Conservation (phyloP, 2,329 filamentous ascomycete species). For the Fusarium longipes region DNA sequence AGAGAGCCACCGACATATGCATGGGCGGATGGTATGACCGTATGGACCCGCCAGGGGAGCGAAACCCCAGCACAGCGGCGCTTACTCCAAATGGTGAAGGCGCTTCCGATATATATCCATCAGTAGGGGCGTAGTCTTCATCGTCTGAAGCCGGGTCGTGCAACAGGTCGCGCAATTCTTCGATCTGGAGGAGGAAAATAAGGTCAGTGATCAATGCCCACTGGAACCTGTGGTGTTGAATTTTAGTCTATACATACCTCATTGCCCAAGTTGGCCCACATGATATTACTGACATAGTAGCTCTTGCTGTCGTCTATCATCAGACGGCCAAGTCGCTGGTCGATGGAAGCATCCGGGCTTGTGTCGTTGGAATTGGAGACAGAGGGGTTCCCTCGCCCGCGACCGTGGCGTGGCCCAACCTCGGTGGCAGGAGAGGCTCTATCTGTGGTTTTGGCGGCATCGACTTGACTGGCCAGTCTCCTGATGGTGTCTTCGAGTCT, state of each 20-base stretch:
- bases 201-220: accelerated
- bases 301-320: constrained; percentile 8
- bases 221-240: accelerated
- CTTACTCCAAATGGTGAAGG: not conserved
- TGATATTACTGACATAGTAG: constrained; percentile 4
- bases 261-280: constrained; percentile 2
- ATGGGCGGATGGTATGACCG: not conserved
- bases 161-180: too few species aligned
- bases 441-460: not conserved
- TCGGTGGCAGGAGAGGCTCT: not conserved
- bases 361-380: too few species aligned
- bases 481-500: constrained; percentile 1
- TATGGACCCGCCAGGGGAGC: not conserved
- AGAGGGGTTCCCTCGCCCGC: too few species aligned
- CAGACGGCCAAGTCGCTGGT: not conserved
- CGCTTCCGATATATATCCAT: not conserved
- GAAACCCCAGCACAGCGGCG: not conserved
- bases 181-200: too few species aligned
- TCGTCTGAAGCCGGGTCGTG: not conserved
- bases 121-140: not conserved
- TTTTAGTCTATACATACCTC: not conserved
- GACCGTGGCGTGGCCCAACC: accelerated
- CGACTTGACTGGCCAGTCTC: not conserved
- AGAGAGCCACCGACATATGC: not conserved
- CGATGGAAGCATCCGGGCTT: not conserved